Conservation (phyloP, 2,329 filamentous ascomycete species). For the Epichloe sylvatica region DNA sequence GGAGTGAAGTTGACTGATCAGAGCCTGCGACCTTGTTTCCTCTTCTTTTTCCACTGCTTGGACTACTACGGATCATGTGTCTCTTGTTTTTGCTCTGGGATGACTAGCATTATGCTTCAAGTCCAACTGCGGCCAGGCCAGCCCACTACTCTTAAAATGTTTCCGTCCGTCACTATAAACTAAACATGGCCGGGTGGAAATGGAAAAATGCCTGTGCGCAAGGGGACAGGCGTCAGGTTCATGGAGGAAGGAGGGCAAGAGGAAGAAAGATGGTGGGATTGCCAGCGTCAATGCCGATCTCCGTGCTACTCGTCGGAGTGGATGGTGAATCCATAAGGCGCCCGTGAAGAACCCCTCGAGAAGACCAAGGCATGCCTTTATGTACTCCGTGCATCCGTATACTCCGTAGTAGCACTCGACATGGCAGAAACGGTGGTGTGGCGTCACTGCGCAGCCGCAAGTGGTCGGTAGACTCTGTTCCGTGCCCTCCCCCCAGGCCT, state of each 20-base stretch:
- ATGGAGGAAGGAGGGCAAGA: neutral
- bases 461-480: neutral
- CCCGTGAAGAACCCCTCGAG: neutral
- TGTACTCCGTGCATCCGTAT: too few species aligned
- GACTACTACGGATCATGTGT: neutral
- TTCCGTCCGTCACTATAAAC: neutral
- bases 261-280: neutral
- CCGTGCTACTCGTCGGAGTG: neutral
- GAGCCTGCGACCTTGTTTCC: too few species aligned
- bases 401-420: neutral
- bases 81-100: neutral
- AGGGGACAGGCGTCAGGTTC: neutral
- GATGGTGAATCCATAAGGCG: neutral
- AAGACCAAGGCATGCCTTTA: too few species aligned
- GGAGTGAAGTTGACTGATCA: too few species aligned
- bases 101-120: too few species aligned
- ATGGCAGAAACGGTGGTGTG: neutral
- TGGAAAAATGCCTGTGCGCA: neutral
- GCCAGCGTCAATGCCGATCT: neutral
- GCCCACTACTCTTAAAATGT: too few species aligned
- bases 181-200: neutral
- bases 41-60: too few species aligned
- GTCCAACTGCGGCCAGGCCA: too few species aligned
- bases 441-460: neutral
- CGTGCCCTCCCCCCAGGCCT: neutral